Evolutionary conservation across 106 monocot genomes (phyloP).

Genomic region (Allium cepa): DNA sequence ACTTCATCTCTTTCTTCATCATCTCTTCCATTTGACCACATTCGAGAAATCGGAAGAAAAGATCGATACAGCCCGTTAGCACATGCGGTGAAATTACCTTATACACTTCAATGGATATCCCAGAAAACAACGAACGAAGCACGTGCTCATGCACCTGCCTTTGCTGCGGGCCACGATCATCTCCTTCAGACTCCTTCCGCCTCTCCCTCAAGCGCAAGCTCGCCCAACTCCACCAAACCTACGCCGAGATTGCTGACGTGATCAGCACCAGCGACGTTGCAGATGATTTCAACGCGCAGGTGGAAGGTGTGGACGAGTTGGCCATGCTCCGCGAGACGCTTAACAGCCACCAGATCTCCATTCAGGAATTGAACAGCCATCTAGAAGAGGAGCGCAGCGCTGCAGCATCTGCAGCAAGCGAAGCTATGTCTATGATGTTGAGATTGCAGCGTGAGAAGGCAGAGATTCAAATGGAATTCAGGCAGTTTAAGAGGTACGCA

Average conservation of each 20-base stretch:
- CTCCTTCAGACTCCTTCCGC: slow-evolving; percentile 3
- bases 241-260: neutral
- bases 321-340: slow-evolving; percentile 24
- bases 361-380: slow-evolving; percentile 28
- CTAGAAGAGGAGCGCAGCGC: slow-evolving; percentile 48
- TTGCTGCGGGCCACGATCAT: slow-evolving; percentile 7
- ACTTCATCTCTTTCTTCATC: no score
- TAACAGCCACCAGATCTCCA: slow-evolving; percentile 17
- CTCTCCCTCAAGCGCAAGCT: neutral
- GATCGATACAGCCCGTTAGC: no score
- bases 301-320: slow-evolving; percentile 16
- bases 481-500: slow-evolving; percentile 33
- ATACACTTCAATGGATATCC: no score
- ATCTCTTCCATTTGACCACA: no score
- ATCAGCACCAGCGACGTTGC: neutral
- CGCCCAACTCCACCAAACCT: neutral
- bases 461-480: slow-evolving; percentile 28
- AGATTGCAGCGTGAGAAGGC: slow-evolving; percentile 41
- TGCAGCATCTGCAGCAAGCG: slow-evolving; percentile 23
- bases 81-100: no score
- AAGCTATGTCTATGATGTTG: slow-evolving; percentile 46
- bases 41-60: no score
- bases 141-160: slow-evolving; percentile 6
- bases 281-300: slow-evolving; percentile 7
- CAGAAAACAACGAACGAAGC: neutral